These are phyloP conservation scores for Biscutella laevigata DNA, from an alignment of 441 rosid genomes.

Conservation along the genomic window DNA sequence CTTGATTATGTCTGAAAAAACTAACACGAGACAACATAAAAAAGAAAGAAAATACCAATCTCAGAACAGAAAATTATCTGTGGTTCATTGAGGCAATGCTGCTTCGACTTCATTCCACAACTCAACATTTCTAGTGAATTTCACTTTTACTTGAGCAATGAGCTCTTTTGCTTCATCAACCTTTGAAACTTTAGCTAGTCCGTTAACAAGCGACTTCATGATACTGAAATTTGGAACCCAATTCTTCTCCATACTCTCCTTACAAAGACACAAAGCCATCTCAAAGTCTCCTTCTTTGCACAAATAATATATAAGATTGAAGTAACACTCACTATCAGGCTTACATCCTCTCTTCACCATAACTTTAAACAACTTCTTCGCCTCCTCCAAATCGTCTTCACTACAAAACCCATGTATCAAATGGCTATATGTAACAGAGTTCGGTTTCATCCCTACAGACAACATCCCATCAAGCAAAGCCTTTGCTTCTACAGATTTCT, in stretches of 20 bases:
- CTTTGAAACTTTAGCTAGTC: constrained; percentile 44
- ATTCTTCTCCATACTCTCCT: constrained; percentile 51
- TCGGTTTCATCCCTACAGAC: constrained; percentile 40
- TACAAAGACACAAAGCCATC: constrained; percentile 43
- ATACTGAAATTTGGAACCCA: constrained; percentile 60
- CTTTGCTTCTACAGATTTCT: constrained; percentile 49
- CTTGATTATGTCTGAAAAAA: neutral
- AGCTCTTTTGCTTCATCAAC: constrained; percentile 57
- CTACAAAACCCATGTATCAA: constrained; percentile 72
- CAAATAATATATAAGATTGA: constrained; percentile 41
- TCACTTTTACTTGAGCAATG: constrained; percentile 41
- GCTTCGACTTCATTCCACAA: constrained; percentile 77
- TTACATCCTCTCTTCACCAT: constrained; percentile 43
- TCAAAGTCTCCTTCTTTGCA: constrained; percentile 58
- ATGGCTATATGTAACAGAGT: constrained; percentile 36
- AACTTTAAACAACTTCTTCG: constrained; percentile 43
- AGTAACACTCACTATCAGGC: constrained; percentile 50
- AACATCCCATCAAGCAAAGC: constrained; percentile 51
- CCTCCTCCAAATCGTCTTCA: constrained; percentile 57
- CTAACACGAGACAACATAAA: neutral
- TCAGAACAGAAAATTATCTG: neutral
- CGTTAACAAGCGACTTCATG: constrained; percentile 63
- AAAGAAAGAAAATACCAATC: constrained; percentile 10
- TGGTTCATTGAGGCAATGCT: constrained; percentile 37
- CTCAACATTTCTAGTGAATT: constrained; percentile 36